Evolutionary conservation across 2,329 filamentous ascomycete genomes (phyloP).

Genomic region (Epichloe sibirici): DNA sequence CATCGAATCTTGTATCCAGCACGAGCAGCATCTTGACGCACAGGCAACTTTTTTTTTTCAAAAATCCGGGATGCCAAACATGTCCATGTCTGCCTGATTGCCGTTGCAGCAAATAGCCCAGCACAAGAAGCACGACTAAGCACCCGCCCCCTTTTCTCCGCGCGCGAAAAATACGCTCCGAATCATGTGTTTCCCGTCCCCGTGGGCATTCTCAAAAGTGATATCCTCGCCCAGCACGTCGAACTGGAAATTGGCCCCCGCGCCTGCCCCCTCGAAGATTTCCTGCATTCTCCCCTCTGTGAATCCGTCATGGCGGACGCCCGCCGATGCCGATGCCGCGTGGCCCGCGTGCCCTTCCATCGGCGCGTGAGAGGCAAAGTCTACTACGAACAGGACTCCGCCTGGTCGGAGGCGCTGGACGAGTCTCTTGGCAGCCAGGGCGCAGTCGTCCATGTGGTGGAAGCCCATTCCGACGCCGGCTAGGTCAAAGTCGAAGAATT

Average conservation of each 20-base stretch:
- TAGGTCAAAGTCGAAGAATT: conserved; percentile 59
- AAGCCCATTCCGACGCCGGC: conserved; percentile 50
- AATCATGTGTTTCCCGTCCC: conserved; percentile 23
- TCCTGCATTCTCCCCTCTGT: conserved; percentile 41
- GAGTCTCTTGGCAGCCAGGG: conserved; percentile 44
- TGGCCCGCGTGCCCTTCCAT: conserved; percentile 8
- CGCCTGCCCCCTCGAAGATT: conserved; percentile 53
- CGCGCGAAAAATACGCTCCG: conserved; percentile 26
- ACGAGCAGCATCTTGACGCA: too few relatives aligned
- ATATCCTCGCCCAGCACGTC: conserved; percentile 38
- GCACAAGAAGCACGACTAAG: too few relatives aligned
- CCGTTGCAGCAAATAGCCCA: too few relatives aligned
- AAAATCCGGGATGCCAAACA: too few relatives aligned
- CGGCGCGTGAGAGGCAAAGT: conserved; percentile 47
- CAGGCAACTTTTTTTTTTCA: too few relatives aligned
- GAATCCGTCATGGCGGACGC: conserved; percentile 57
- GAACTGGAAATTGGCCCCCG: conserved; percentile 43
- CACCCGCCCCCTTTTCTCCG: conserved; percentile 8
- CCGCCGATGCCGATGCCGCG: conserved; percentile 21
- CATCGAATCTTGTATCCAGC: too few relatives aligned
- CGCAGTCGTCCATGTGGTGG: conserved; percentile 57
- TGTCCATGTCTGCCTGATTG: too few relatives aligned
- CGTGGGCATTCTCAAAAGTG: conserved; percentile 23
- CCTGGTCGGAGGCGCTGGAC: conserved; percentile 50
- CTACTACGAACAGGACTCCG: conserved; percentile 55